These are phyloP conservation scores for Murraya paniculata DNA, from an alignment of 345 rosid species.

Conservation along the genomic window DNA sequence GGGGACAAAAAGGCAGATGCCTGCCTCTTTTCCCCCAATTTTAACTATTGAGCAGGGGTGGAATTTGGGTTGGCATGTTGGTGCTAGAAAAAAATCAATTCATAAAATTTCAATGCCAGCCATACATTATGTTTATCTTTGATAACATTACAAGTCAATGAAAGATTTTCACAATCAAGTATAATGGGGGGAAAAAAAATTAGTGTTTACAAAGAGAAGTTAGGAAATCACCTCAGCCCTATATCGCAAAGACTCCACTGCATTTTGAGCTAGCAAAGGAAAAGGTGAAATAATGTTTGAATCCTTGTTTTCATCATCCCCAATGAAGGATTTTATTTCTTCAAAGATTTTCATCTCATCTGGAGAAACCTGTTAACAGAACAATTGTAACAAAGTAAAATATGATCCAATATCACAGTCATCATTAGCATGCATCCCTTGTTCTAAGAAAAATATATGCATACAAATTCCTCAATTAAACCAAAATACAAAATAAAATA, in stretches of 20 bases:
- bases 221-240: slow-evolving; percentile 74
- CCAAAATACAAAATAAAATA: not conserved
- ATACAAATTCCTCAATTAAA: not conserved
- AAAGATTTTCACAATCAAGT: not conserved
- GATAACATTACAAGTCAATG: not conserved
- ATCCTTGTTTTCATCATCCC: slow-evolving; percentile 53
- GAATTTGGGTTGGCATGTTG: not conserved
- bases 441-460: not conserved
- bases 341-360: slow-evolving; percentile 79
- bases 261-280: slow-evolving; percentile 69
- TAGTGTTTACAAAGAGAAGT: not conserved
- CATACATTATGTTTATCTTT: not conserved
- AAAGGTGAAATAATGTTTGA: slow-evolving; percentile 49
- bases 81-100: not conserved
- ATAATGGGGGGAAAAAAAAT: not conserved
- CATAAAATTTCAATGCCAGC: not conserved
- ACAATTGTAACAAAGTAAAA: slow-evolving; percentile 9
- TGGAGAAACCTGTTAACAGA: slow-evolving; percentile 59
- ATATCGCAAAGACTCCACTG: slow-evolving; percentile 81
- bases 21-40: not conserved
- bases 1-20: not conserved
- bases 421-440: not conserved
- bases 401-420: not conserved
- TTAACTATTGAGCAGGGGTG: not conserved
- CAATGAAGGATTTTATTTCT: slow-evolving; percentile 66